These are phyloP conservation scores for Trichaptum fuscoviolaceum DNA, from an alignment of 768 basidiomycete genomes.

Conservation along the genomic window DNA sequence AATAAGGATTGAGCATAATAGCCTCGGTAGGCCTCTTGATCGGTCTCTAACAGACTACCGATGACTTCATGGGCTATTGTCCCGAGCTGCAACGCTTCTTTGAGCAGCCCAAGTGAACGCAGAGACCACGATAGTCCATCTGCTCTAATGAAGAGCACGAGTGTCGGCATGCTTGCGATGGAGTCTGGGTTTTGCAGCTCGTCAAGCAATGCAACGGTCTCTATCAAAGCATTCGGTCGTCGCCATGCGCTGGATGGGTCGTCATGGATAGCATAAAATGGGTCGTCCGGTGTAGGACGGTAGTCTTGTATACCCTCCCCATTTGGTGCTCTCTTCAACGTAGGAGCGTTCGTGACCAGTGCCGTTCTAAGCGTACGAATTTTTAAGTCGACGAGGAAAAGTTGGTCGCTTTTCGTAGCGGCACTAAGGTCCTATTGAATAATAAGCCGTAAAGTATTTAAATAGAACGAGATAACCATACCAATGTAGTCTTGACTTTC, in stretches of 20 bases:
- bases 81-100: constrained; percentile 8
- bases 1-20: constrained; percentile 8
- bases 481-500: too few species aligned
- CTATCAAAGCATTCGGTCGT: neutral
- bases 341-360: too few species aligned
- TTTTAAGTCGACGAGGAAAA: too few species aligned
- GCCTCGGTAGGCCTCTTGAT: neutral
- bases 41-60: neutral
- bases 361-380: too few species aligned
- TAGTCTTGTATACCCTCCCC: neutral
- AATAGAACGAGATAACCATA: too few species aligned
- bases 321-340: neutral
- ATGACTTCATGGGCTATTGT: neutral
- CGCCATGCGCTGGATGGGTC: neutral
- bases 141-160: neutral
- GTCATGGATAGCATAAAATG: neutral
- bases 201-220: neutral
- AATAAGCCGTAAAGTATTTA: too few species aligned
- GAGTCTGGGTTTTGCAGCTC: neutral
- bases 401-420: too few species aligned
- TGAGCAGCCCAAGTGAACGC: neutral
- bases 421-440: too few species aligned
- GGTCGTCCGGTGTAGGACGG: neutral
- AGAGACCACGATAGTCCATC: neutral
- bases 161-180: neutral